Evolutionary conservation across 1,139 yeast species (phyloP), one percentile per base, ranked within the genome.

Genomic region (Protomyces lactucae-debilis): DNA sequence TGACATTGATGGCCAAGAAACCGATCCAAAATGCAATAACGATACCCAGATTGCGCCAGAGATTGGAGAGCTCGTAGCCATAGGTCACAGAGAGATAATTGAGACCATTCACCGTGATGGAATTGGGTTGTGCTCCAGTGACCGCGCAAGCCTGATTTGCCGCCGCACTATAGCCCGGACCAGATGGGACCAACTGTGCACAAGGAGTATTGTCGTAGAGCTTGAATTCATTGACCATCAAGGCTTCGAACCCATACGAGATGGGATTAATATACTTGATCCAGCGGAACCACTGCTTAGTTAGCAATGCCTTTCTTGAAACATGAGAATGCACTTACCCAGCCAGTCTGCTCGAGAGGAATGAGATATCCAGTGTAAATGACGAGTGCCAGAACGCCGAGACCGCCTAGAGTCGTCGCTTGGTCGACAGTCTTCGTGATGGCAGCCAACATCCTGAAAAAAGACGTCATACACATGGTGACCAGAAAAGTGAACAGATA

Each of bases 21-120:
- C 85, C 80, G 35, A 84, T 60, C 39, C 77, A 75, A 72, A 81
- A 87, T 0, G 79, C 88, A 67, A 85, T 65, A 52, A 81, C 76
- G 69, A 90, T 85, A 73, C 96, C 96, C 69, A 85, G 83, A 72
- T 90, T 86, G 77, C 96, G 85, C 97, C 97, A 90, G 72, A 83
- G 82, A 74, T 90, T 91, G 8, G 76, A 67, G 69, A 82, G 79
- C 53, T 74, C 71, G 75, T 87, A 89, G 12, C 73, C 69, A 73
- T 75, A 85, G 2, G 85, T 74, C 14, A 70, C 68, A 3, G 70
- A 71, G 57, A 89, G 69, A 73, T 85, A 90, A 21, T 71, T 76
- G 61, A 84, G 80, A 72, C 96, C 96, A 43, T 73, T 68, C 55
- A 90, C 87, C 60, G 68, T 70, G 28, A 69, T 68, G 23, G 76